Evolutionary conservation across 371 early-diverging fungal genomes (phyloP), one percentile per base, ranked within the genome.

Genomic region (Gilbertella persicaria): DNA sequence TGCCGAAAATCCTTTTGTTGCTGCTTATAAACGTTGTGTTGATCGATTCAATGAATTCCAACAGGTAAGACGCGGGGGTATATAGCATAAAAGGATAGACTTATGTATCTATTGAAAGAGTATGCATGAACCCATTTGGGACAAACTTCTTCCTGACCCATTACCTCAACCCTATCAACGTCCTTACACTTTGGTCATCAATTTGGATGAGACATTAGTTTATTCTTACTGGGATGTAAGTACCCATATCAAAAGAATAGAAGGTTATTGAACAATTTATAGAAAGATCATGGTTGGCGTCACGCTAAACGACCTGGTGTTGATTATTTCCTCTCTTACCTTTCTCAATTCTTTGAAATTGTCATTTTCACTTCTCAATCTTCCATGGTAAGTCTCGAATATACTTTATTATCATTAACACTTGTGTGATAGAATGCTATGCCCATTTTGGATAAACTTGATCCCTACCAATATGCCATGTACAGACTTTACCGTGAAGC

Each of bases 291-390:
- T 49, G 96, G 99, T 6, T 99, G 97, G 97, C 86, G 95, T 46
- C 88, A 89, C 47, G 95, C 95, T 24, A 93, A 94, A 67, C 85
- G 99, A 40, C 98, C 99, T 14, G 95, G 94, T 42, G 89, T 92
- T 37, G 97, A 99, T 51, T 90, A 94, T 61, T 96, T 99, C 71
- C 64, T 99, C 24, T 82, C 90, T 35, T 92, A 95, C 72, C 71
- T 97, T 68, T 80, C 87, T 45, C 88, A 90, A 62, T 88, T 91
- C 73, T 98, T 83, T 69, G 99, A 99, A 76, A 84, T 97, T 52
- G 98, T 99, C 26, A 83, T 99, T 29, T 98, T 92, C 62, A 93
- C 97, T 35, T 90, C 86, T 40, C 89, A 92, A 56, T 85, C 87
- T 5, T 74, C 81, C 14, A 68, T 73, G 65, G 79, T 80, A 84